A percentile compares a stretch with the other conserved stretches of the same genome.
Evolutionary conservation across 352 stramenopile genomes (phyloP).

Genomic region (Phytopythium litorale): DNA sequence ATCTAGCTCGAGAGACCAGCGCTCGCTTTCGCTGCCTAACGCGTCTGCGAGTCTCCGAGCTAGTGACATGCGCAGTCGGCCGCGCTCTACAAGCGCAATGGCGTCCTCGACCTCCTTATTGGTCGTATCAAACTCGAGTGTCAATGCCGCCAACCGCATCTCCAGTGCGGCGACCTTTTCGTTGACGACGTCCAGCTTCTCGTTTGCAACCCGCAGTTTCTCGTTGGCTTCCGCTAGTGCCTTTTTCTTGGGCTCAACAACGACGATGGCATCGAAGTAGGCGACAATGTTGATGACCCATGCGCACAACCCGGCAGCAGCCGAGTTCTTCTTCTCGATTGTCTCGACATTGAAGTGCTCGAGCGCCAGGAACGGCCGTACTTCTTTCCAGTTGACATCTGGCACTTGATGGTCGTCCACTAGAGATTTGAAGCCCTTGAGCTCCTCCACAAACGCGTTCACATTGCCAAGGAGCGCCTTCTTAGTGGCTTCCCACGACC

Average conservation of each 20-base stretch:
- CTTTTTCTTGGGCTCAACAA: constrained; percentile 92
- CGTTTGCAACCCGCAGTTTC: constrained; percentile 82
- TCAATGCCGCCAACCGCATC: constrained; percentile 75
- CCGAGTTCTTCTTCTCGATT: constrained; percentile 85
- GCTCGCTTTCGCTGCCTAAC: constrained; percentile 91
- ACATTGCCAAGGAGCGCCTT: constrained; percentile 92
- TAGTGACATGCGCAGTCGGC: constrained; percentile 88
- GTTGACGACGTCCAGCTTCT: constrained; percentile 84
- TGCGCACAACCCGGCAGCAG: constrained; percentile 65
- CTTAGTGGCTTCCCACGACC: constrained; percentile 91
- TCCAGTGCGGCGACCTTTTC: constrained; percentile 88
- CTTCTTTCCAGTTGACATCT: constrained; percentile 80
- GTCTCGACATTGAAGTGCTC: constrained; percentile 79
- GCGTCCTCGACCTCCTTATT: constrained; percentile 90
- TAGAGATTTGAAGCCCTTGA: constrained; percentile 78
- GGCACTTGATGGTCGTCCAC: constrained; percentile 66
- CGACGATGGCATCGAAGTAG: constrained; percentile 94
- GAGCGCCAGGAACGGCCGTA: constrained; percentile 71
- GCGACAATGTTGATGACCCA: constrained; percentile 91
- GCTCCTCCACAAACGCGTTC: constrained; percentile 90
- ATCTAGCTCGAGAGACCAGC: constrained; percentile 86
- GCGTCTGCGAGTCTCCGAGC: constrained; percentile 89
- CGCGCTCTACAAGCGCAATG: constrained; percentile 80
- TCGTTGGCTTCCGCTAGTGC: constrained; percentile 73
- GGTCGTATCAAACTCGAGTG: constrained; percentile 81